Conservation (phyloP, 176 grass and related monocot genomes). For the Musa acuminata region DNA sequence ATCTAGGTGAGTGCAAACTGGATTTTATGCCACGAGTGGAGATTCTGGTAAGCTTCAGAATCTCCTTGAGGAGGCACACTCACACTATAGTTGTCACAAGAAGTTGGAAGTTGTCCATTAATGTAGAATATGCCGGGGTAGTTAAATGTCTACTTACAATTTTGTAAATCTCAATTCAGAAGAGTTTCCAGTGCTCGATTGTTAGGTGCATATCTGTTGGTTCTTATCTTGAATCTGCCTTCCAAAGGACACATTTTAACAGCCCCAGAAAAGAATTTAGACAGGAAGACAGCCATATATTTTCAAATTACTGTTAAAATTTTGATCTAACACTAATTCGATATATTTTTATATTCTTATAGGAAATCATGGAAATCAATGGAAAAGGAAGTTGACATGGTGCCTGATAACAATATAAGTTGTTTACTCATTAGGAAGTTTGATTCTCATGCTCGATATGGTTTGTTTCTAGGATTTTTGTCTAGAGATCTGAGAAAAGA, state of each 20-base stretch:
- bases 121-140: background rate
- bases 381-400: background rate
- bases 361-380: background rate
- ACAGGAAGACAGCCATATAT: no score
- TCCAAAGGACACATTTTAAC: no score
- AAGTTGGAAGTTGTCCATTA: background rate
- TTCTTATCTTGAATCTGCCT: background rate
- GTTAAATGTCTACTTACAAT: background rate
- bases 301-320: background rate
- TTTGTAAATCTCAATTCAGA: background rate
- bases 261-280: no score
- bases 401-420: background rate
- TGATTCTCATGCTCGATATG: background rate
- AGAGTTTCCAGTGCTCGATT: background rate
- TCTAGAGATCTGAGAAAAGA: background rate
- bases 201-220: background rate
- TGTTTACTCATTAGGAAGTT: background rate
- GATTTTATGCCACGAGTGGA: background rate
- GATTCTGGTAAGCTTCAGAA: background rate
- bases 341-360: background rate
- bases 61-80: background rate
- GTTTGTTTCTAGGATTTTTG: background rate
- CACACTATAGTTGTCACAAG: background rate
- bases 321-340: background rate
- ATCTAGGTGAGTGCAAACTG: background rate